Conservation (phyloP, 257 asterid species). For the Verbascum thapsus region DNA sequence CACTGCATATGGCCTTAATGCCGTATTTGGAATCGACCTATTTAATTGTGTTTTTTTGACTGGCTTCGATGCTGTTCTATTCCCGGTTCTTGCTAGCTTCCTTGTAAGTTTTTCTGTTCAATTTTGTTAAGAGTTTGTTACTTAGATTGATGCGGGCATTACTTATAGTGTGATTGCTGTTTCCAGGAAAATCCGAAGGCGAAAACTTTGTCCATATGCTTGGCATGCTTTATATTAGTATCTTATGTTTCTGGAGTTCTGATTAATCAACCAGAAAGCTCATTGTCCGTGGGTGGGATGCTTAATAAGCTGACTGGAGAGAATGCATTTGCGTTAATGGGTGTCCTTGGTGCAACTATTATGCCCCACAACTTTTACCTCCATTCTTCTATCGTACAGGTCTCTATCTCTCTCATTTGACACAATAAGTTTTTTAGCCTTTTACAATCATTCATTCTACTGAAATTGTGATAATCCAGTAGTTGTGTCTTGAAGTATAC, state of each 20-base stretch:
- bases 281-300: slow-evolving; percentile 60
- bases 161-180: slow-evolving; percentile 3
- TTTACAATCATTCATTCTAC: too few species aligned
- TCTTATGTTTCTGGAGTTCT: slow-evolving; percentile 70
- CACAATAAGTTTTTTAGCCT: too few species aligned
- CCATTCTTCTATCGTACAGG: slow-evolving; percentile 95
- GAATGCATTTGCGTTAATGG: slow-evolving; percentile 81
- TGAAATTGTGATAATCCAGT: too few species aligned
- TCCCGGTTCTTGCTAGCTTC: slow-evolving; percentile 65
- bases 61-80: slow-evolving; percentile 66
- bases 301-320: slow-evolving; percentile 73
- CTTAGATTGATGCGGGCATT: slow-evolving; percentile 25
- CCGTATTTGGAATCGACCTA: slow-evolving; percentile 77
- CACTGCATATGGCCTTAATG: slow-evolving; percentile 90
- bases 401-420: slow-evolving; percentile 36
- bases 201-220: slow-evolving; percentile 54
- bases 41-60: slow-evolving; percentile 75
- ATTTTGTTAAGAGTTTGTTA: slow-evolving; percentile 12
- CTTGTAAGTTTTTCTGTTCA: slow-evolving; percentile 57
- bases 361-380: slow-evolving; percentile 96
- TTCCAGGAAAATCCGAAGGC: slow-evolving; percentile 71
- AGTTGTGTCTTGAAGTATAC: too few species aligned
- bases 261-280: slow-evolving; percentile 59
- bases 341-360: slow-evolving; percentile 90
- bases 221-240: slow-evolving; percentile 57